Base-by-base conservation (phyloP, 2,329 filamentous ascomycete species). In the Trichoderma citrinoviride region DNA sequence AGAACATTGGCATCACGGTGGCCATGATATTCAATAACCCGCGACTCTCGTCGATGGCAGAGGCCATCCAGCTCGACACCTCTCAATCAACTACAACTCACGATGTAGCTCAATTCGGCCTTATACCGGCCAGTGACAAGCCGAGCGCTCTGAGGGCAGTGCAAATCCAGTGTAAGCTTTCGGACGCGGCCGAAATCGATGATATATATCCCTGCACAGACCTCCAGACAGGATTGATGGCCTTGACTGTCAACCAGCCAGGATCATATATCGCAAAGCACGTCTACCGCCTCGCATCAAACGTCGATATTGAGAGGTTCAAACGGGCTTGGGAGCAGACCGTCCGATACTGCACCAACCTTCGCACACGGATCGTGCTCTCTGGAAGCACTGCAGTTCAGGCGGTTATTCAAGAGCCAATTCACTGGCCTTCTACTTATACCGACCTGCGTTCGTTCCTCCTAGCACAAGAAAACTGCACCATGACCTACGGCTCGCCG, bases 241-340 rank as follows among this genome's bases (percentile, higher is more conserved):
- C 57, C 10, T 41, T 65, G 37, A 41, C 64, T 5, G 43, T 62
- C 21, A 41, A 37, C 10, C 57, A 65, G 21, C 64, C 64, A 17
- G 64, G 57, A 6, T 65, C 56, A 8, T 65, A 62, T 8, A 55
- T 65, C 5, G 21, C 56, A 17, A 54, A 43, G 21, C 37, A 50
- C 14, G 8, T 62, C 19, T 62, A 61, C n/a, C 43, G 40, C 5
- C 33, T 64, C 3, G 33, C n/a, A 21, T 5, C 29, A 5, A n/a
- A 53, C 2, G 6, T 61, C 10, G 56, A 61, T 10, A 23, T 53
- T 12, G 14, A 52, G 7, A 33, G 55, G 1, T 53, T 65, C 27
- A 50, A 53, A 61, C 54, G 62, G 0, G 72, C 75, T 1, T 77
- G 74, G 75, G 65, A 67, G 7, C 17, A 29, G 21, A 65, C 61